phyloP scores from a whole-genome alignment of 1,284 basidiomycete genomes.

The Heterobasidion irregulare region DNA sequence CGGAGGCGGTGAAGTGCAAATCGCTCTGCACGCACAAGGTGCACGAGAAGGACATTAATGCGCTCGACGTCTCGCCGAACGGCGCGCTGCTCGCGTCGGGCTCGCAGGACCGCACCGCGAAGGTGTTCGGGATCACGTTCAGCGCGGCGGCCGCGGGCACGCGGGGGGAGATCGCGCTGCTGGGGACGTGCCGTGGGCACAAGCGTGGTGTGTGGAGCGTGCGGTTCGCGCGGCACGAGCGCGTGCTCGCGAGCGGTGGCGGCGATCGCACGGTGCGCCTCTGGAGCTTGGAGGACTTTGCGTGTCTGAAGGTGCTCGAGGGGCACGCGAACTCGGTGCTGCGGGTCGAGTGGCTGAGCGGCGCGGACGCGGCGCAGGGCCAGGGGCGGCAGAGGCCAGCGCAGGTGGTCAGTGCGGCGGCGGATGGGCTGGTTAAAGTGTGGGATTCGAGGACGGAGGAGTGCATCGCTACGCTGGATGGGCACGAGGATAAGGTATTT shows the following conservation, averaged over 20 bases:
- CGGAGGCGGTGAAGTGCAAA: slow-evolving; percentile 37
- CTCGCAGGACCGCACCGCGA: slow-evolving; percentile 93
- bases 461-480: slow-evolving; percentile 85
- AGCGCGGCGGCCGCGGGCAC: slow-evolving; percentile 32
- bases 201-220: slow-evolving; percentile 96
- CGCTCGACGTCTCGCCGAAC: slow-evolving; percentile 89
- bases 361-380: slow-evolving; percentile 1
- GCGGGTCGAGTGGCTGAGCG: slow-evolving; percentile 81
- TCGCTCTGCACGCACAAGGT: slow-evolving; percentile 88
- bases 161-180: slow-evolving; percentile 63
- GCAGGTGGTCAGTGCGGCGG: slow-evolving; percentile 85
- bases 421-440: slow-evolving; percentile 92
- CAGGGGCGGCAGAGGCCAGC: slow-evolving; percentile 18
- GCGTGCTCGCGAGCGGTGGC: slow-evolving; percentile 86
- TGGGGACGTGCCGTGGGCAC: slow-evolving; percentile 92
- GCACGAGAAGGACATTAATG: slow-evolving; percentile 99
- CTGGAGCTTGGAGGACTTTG: slow-evolving; percentile 90
- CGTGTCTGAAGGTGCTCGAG: slow-evolving; percentile 92
- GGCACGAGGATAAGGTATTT: slow-evolving; percentile 89
- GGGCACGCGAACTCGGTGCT: slow-evolving; percentile 98
- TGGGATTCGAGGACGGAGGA: slow-evolving; percentile 92
- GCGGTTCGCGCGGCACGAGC: slow-evolving; percentile 78
- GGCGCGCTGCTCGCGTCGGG: slow-evolving; percentile 87
- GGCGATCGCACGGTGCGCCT: slow-evolving; percentile 92
- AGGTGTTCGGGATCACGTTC: slow-evolving; percentile 78